Base-by-base conservation (phyloP, 805 yeast species). In the Cyberlindnera xishuangbannaensis region DNA sequence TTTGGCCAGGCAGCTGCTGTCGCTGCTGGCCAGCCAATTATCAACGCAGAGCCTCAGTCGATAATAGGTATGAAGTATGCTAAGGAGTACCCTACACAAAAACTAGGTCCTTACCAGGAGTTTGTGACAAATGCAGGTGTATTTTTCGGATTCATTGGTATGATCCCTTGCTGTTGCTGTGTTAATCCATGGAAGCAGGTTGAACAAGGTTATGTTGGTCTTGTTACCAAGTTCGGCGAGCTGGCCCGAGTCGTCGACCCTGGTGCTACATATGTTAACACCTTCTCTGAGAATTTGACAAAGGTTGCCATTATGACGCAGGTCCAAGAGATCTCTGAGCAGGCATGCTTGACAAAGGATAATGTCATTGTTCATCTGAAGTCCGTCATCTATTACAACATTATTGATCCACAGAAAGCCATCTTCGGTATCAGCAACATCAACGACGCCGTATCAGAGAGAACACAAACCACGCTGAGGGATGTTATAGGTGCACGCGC, bases 401-500 rank as follows among this genome's bases (percentile, higher is more conserved):
- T 79, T 42, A 64, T 73, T 24, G 78, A 78, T 42, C 86, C 87
- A 2, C 79, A 76, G 48, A 72, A 69, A 61, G 82, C 86, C 13
- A 61, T 67, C 33, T 78, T 69, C 47, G 72, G 77, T 19, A 74
- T 79, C 41, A 55, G 64, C 21, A 56, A 74, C 47, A 71, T 79
- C 37, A 65, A 66, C 39, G 57, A 55, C 27, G 81, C 86, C 13
- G 64, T 79, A 34, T 58, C 65, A 33, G 85, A 78, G 53, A 65
- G 85, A 51, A 78, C 85, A 5, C 83, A 78, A 56, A 79, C 84
- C 27, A 79, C 87, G 4, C 60, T 79, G 49, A 66, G 87, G 54
- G 83, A 78, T 44, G 87, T 79, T 15, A 69, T 78, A 35, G 87
- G 87, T 41, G 64, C 78, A 21, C 59, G 83, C 31, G 65, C 63